phyloP scores from a whole-genome alignment of 202 grass and related monocot genomes.

The Elaeis oleifera region DNA sequence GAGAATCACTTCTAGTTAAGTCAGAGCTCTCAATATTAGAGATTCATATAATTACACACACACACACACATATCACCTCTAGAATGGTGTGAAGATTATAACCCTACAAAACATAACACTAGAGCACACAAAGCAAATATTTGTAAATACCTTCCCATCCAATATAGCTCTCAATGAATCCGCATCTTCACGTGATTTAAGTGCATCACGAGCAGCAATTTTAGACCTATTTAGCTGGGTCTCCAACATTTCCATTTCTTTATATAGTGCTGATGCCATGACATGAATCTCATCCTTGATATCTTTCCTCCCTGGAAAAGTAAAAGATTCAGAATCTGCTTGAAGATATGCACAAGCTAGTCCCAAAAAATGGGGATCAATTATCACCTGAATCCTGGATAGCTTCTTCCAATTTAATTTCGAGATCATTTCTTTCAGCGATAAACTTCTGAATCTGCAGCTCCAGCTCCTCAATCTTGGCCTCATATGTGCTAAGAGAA shows the following conservation, averaged over 20 bases:
- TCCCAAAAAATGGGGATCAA: neutral
- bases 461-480: slow-evolving; percentile 70
- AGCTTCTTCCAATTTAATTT: slow-evolving; percentile 85
- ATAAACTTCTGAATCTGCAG: slow-evolving; percentile 53
- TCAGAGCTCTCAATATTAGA: too few species aligned
- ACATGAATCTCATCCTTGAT: slow-evolving; percentile 95
- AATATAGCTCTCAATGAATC: slow-evolving; percentile 51
- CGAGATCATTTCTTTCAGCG: slow-evolving; percentile 73
- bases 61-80: neutral
- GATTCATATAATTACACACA: too few species aligned
- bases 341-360: too few species aligned
- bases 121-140: neutral
- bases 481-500: slow-evolving; percentile 56
- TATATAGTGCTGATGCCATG: slow-evolving; percentile 72
- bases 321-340: neutral
- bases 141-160: slow-evolving; percentile 49
- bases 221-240: slow-evolving; percentile 84
- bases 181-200: slow-evolving; percentile 64
- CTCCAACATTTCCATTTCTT: slow-evolving; percentile 93
- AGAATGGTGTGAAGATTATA: neutral
- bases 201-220: slow-evolving; percentile 55
- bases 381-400: slow-evolving; percentile 83
- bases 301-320: slow-evolving; percentile 69
- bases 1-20: too few species aligned
- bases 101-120: neutral